A percentile compares a stretch with the other conserved stretches of the same genome.
phyloP scores from a whole-genome alignment of 1,139 yeast species.

The Spencermartinsiella ligniputridi region DNA sequence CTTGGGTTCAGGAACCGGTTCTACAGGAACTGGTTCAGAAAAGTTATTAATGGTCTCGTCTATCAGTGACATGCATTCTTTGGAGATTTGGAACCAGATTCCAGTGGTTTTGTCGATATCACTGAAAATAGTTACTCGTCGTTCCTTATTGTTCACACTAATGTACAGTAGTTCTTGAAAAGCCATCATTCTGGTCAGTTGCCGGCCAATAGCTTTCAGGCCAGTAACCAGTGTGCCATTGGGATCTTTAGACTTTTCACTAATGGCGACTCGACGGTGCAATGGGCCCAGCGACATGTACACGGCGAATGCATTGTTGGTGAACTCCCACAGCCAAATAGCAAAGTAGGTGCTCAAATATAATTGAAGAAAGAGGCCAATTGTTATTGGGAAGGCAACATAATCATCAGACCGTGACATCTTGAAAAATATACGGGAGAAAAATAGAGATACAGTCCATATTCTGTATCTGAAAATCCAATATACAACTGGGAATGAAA shows the following conservation, averaged over 20 bases:
- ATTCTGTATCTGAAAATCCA: conserved; percentile 41
- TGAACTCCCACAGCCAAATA: conserved; percentile 53
- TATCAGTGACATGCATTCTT: conserved; percentile 20
- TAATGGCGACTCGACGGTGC: conserved; percentile 66
- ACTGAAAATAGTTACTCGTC: conserved; percentile 34
- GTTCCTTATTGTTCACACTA: conserved; percentile 26
- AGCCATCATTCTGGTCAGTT: conserved; percentile 45
- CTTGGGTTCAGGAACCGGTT: conserved; percentile 10
- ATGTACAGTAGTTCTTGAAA: conserved; percentile 37
- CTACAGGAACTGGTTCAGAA: not conserved
- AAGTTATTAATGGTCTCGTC: conserved; percentile 12
- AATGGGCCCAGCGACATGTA: conserved; percentile 81
- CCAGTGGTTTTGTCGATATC: conserved; percentile 31
- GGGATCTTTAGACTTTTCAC: conserved; percentile 66
- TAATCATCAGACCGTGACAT: conserved; percentile 35
- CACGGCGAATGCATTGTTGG: conserved; percentile 61
- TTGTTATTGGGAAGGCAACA: conserved; percentile 39
- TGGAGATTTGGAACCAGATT: conserved; percentile 23
- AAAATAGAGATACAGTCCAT: conserved; percentile 39
- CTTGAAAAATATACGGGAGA: conserved; percentile 29
- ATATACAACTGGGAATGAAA: conserved; percentile 47
- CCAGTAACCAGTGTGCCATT: conserved; percentile 73
- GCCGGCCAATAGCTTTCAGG: conserved; percentile 45
- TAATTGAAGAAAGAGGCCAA: conserved; percentile 37
- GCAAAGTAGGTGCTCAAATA: conserved; percentile 41